These are phyloP conservation scores for Venturia nashicola DNA, from an alignment of 2,329 filamentous ascomycete genomes.

Conservation along the genomic window DNA sequence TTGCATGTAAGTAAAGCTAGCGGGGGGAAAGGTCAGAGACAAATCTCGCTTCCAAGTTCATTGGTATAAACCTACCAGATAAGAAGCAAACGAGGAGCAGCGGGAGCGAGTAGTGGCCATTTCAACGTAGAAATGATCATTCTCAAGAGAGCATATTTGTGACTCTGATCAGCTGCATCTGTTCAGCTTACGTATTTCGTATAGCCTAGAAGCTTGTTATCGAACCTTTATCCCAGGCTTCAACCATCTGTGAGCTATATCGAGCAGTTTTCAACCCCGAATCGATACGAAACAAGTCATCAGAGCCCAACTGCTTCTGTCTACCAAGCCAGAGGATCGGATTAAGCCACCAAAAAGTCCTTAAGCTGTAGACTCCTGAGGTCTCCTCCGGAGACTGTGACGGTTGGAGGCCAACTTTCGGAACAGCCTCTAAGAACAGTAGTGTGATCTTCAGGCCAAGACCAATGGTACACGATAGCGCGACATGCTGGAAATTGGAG, in stretches of 20 bases:
- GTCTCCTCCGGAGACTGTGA: constrained; percentile 11
- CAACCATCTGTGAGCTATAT: not conserved
- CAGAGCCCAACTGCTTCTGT: constrained; percentile 13
- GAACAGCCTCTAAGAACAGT: not conserved
- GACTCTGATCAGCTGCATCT: not conserved
- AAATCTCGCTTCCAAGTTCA: too few species aligned
- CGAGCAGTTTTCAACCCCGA: not conserved
- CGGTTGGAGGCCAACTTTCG: not conserved
- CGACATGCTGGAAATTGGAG: constrained; percentile 16
- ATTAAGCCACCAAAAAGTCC: constrained; percentile 27
- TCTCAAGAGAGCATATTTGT: not conserved
- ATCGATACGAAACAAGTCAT: constrained; percentile 16
- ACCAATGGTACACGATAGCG: constrained; percentile 8
- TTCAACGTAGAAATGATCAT: not conserved
- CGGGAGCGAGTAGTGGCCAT: not conserved
- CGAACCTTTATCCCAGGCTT: not conserved
- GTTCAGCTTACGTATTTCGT: not conserved
- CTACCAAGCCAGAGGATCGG: constrained; percentile 19
- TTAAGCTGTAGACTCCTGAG: constrained; percentile 17
- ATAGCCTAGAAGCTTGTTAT: not conserved
- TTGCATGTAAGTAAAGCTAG: not conserved
- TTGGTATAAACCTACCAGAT: not conserved
- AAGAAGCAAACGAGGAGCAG: not conserved
- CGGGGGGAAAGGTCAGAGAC: too few species aligned
- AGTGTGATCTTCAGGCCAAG: not conserved